Evolutionary conservation across 805 yeast species (phyloP).

Genomic region (Pichia paraexigua): DNA sequence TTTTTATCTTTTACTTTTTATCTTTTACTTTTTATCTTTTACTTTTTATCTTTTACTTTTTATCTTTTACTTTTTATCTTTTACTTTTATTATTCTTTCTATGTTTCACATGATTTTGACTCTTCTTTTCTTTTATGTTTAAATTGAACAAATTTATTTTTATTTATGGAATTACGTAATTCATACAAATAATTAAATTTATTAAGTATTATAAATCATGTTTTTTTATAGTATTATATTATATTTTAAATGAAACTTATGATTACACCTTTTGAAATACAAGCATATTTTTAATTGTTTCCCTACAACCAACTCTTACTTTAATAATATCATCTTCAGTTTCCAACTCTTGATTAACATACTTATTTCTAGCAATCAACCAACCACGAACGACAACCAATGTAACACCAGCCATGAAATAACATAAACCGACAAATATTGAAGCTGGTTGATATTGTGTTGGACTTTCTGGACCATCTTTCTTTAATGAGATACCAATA

Average conservation of each 20-base stretch:
- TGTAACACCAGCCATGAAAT: conserved; percentile 36
- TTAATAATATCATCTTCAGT: conserved; percentile 16
- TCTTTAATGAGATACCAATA: conserved; percentile 46
- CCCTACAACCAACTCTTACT: conserved; percentile 10
- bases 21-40: too few species aligned
- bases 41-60: too few species aligned
- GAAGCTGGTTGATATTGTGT: conserved; percentile 45
- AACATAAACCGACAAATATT: conserved; percentile 52
- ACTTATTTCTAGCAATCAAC: conserved; percentile 41
- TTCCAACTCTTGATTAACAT: conserved; percentile 12
- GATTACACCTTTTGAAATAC: conserved; percentile 1
- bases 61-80: too few species aligned
- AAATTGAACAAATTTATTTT: background rate
- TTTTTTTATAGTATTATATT: background rate
- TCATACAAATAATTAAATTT: background rate
- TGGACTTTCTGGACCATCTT: conserved; percentile 30
- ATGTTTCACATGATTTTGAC: background rate
- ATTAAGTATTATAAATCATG: background rate
- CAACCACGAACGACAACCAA: conserved; percentile 46
- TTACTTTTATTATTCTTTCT: background rate
- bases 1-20: too few species aligned
- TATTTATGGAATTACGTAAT: background rate
- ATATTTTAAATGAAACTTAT: too few species aligned
- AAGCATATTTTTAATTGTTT: conserved; percentile 2
- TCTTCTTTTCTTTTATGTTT: background rate